Evolutionary conservation across 805 yeast species (phyloP), one percentile per base, ranked within the genome.

Genomic region (Candida ponderosae): DNA sequence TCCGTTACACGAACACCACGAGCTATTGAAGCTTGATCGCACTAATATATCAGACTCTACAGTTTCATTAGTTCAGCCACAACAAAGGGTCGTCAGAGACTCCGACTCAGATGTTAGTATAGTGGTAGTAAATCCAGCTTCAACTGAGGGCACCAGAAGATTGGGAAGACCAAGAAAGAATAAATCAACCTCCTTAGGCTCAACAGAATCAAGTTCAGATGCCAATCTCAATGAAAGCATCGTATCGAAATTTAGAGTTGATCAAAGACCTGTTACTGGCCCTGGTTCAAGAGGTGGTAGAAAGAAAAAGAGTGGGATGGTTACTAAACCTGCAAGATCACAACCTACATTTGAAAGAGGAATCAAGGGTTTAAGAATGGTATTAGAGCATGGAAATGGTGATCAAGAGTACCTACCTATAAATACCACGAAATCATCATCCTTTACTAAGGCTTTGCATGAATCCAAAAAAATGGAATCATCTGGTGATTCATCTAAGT

Each of bases 281-380:
- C 56, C 56, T 1, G 58, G 58, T 2, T 52, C 57, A 10, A 43
- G 58, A 40, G 53, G 54, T 17, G 53, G 54, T 14, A 39, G 46
- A 23, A 44, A 43, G 31, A 37, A 35, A 4, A 20, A n/a, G 8
- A 18, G n/a, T 19, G 18, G 30, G 3, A 17, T 32, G 15, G 10
- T 32, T 3, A 20, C 39, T 10, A 36, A 29, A 32, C 39, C 35
- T 32, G 35, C 35, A 21, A 32, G 39, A 32, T 16, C 18, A 3
- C 39, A 36, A 36, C 17, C 20, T 6, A 36, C 29, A 18, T 32
- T 36, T n/a, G 28, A 11, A 20, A 21, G n/a, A 9, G n/a, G 20
- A 17, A 11, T 20, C 16, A 20, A 20, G 8, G 26, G 17, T 7
- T 21, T 36, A 18, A 27, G 28, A 28, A 18, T 36, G 14, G 17